Evolutionary conservation across 192 early-diverging fungal species (phyloP), one percentile per base, ranked within the genome.

Genomic region (Funneliformis mosseae): DNA sequence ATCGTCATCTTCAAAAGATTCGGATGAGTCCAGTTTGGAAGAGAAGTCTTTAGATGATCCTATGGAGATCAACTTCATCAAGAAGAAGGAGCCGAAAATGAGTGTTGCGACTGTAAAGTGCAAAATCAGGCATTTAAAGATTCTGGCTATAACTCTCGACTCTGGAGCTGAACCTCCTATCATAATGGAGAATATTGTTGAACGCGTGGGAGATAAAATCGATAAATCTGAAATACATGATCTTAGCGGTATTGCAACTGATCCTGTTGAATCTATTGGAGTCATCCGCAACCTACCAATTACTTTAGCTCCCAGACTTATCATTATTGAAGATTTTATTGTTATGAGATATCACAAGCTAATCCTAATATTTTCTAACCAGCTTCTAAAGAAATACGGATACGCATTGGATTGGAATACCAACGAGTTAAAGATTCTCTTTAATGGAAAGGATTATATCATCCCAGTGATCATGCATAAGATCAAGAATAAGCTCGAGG

Each of bases 381-480:
- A 46, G 7, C 45, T 46, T 8, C 39, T 72, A 23, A 72, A 72
- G 7, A 72, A 72, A 72, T 72, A 46, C 7, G 9, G 45, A 46
- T 46, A 23, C 12, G 23, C 18, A 33, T 3, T 67, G 38, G 21
- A 67, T 42, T 72, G 70, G n/a, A n/a, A n/a, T n/a, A n/a, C n/a
- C n/a, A n/a, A n/a, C n/a, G n/a, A 72, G 38, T 9, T 72, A 39
- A 43, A 72, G 42, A 72, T 72, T 23, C 70, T 9, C n/a, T 23
- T 33, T 41, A 72, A 72, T 72, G 39, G 42, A 42, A 45, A 72
- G 38, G 21, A 72, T 38, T 72, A 43, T 72, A 72, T 72, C 8
- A 72, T 72, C 38, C 42, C 39, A 21, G 39, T 72, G 6, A 72
- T 18, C 18, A 72, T 72, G 70, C 64, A 67, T 38, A 67, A 67